Conservation (phyloP, 371 early-diverging fungal genomes). For the Rhizomucor miehei region DNA sequence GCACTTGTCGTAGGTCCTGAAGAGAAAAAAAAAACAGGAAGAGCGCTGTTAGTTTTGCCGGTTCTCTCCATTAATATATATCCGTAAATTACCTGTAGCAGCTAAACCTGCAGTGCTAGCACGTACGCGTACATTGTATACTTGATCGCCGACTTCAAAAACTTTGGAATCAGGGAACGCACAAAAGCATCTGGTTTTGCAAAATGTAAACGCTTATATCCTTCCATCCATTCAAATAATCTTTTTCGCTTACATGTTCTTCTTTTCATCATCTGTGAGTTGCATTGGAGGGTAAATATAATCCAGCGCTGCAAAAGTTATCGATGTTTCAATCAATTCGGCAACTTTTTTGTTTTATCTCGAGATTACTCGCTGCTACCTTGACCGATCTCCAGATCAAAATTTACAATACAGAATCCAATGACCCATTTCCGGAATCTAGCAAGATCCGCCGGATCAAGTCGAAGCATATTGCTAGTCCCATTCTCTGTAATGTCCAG, state of each 20-base stretch:
- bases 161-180: conserved; percentile 96
- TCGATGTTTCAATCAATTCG: neutral
- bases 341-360: neutral
- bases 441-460: conserved; percentile 44
- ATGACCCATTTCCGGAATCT: conserved; percentile 80
- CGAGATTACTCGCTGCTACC: conserved; percentile 29
- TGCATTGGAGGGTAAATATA: conserved; percentile 81
- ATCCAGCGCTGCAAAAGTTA: conserved; percentile 64
- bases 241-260: conserved; percentile 68
- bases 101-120: conserved; percentile 59
- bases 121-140: conserved; percentile 86
- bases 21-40: no score
- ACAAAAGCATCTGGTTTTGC: conserved; percentile 73
- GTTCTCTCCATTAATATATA: conserved; percentile 7
- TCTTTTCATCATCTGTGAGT: conserved; percentile 70
- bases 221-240: neutral
- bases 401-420: conserved; percentile 88
- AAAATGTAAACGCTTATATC: neutral
- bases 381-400: conserved; percentile 94
- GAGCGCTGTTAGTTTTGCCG: conserved; percentile 1
- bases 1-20: conserved; percentile 66
- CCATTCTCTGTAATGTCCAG: conserved; percentile 40
- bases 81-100: conserved; percentile 49
- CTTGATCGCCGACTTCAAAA: conserved; percentile 88
- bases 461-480: conserved; percentile 15